Evolutionary conservation across 169 alveolate genomes (phyloP).

Genomic region (Eimeria sp.): DNA sequence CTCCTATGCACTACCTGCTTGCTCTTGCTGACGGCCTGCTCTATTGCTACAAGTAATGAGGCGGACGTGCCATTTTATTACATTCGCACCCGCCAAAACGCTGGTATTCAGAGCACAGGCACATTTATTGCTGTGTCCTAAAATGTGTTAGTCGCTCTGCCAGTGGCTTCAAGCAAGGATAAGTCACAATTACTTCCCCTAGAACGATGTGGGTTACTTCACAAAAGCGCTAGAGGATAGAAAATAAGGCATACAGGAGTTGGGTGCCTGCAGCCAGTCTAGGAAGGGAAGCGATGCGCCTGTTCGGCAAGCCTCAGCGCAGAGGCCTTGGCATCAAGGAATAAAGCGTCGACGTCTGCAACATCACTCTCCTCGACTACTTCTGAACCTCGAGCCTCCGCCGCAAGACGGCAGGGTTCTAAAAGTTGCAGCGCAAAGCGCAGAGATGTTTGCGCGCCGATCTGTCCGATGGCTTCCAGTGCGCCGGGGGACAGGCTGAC

Average conservation of each 20-base stretch:
- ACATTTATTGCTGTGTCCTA: background rate
- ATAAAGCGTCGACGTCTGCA: slow-evolving; percentile 97
- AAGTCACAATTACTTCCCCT: background rate
- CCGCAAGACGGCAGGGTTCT: slow-evolving; percentile 98
- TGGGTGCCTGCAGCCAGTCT: background rate
- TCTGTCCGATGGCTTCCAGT: slow-evolving; percentile 96
- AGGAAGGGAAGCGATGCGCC: slow-evolving; percentile 68
- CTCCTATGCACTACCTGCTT: background rate
- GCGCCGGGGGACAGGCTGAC: slow-evolving; percentile 97
- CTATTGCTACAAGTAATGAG: background rate
- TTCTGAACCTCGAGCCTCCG: slow-evolving; percentile 96
- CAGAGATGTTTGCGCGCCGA: slow-evolving; percentile 97
- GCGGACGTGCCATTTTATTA: no score
- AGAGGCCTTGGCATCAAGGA: slow-evolving; percentile 98
- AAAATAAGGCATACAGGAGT: background rate
- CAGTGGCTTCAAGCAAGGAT: background rate
- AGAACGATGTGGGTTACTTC: background rate
- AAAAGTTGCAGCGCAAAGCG: slow-evolving; percentile 97
- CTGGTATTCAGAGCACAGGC: background rate
- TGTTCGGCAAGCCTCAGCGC: slow-evolving; percentile 95
- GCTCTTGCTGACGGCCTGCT: background rate
- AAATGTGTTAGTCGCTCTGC: background rate
- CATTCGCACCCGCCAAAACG: background rate
- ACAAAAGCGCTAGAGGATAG: background rate
- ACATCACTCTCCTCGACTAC: slow-evolving; percentile 95